phyloP scores from a whole-genome alignment of 345 rosid genomes.

The Eucalyptus marginata region DNA sequence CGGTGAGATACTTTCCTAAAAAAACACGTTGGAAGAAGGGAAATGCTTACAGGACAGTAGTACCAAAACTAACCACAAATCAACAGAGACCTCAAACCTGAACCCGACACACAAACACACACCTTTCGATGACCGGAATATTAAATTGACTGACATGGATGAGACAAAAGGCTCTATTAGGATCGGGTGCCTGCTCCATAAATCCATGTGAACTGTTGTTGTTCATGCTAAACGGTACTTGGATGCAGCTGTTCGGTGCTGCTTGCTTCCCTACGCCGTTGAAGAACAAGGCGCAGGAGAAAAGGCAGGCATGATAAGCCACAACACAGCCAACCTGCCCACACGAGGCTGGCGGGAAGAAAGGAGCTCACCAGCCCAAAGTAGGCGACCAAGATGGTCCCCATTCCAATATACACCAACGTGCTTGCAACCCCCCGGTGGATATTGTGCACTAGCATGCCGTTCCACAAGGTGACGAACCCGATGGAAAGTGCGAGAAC shows the following conservation, averaged over 20 bases:
- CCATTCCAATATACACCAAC: not conserved
- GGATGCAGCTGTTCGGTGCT: not conserved
- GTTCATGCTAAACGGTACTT: too few relatives aligned
- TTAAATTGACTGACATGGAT: too few relatives aligned
- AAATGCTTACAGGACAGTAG: too few relatives aligned
- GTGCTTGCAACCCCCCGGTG: not conserved
- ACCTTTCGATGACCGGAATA: too few relatives aligned
- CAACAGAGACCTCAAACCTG: too few relatives aligned
- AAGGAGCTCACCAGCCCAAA: not conserved
- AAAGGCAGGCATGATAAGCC: not conserved
- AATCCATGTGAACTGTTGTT: too few relatives aligned
- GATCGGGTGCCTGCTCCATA: rapidly evolving
- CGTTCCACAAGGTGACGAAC: not conserved
- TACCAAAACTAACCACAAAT: too few relatives aligned
- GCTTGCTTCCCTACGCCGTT: rapidly evolving
- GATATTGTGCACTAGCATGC: too few relatives aligned
- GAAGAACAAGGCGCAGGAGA: not conserved
- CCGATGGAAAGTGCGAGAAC: not conserved
- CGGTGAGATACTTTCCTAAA: not conserved
- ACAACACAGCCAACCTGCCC: not conserved
- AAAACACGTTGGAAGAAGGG: not conserved
- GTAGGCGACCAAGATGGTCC: not conserved
- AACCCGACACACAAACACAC: too few relatives aligned
- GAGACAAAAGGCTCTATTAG: too few relatives aligned
- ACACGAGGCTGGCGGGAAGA: not conserved